These are phyloP conservation scores for Saccharomycopsis phalli DNA, from an alignment of 1,139 yeast species.

Conservation along the genomic window DNA sequence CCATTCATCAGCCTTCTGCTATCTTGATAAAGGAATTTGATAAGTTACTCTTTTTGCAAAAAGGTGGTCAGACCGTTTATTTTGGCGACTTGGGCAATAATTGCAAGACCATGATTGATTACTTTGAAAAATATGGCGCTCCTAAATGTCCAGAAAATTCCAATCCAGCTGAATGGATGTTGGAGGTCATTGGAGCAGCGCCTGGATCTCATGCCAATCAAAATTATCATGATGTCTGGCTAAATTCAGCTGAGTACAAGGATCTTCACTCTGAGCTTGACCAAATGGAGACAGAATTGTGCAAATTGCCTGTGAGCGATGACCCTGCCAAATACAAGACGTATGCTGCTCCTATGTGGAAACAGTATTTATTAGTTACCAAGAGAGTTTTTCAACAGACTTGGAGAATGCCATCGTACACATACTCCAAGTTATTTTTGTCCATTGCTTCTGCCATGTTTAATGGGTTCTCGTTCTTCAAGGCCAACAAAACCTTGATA, in stretches of 20 bases:
- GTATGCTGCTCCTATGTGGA: conserved; percentile 36
- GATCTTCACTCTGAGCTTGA: conserved; percentile 36
- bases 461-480: conserved; percentile 54
- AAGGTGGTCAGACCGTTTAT: conserved; percentile 73
- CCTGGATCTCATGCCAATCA: conserved; percentile 66
- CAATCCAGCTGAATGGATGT: conserved; percentile 83
- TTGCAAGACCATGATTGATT: conserved; percentile 45
- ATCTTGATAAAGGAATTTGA: conserved; percentile 69
- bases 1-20: conserved; percentile 81
- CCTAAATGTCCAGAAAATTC: conserved; percentile 57
- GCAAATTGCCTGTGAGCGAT: conserved; percentile 27
- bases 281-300: conserved; percentile 37
- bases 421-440: conserved; percentile 57
- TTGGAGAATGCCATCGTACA: conserved; percentile 69
- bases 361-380: conserved; percentile 49
- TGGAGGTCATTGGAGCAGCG: conserved; percentile 76
- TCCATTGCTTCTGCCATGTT: conserved; percentile 37
- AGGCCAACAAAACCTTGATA: conserved; percentile 50
- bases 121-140: conserved; percentile 61
- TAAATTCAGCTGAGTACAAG: conserved; percentile 43
- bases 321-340: conserved; percentile 22
- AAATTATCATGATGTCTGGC: conserved; percentile 64
- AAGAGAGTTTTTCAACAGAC: conserved; percentile 48
- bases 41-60: conserved; percentile 58
- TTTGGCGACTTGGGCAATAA: conserved; percentile 71